Conservation (phyloP, 2,329 filamentous ascomycete species). For the Gyromitra esculenta region DNA sequence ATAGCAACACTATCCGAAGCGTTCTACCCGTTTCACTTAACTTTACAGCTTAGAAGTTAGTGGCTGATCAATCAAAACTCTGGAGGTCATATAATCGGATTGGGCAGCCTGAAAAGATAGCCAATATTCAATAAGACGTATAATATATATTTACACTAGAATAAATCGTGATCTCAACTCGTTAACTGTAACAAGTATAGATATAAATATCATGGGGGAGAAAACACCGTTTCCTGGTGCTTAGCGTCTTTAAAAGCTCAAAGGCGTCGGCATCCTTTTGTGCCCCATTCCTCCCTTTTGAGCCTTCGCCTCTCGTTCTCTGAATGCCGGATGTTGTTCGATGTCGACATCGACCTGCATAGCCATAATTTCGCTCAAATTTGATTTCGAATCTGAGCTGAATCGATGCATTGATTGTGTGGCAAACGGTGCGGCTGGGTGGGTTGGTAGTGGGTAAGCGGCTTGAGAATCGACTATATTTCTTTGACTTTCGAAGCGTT, state of each 20-base stretch:
- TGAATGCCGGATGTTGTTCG: slow-evolving; percentile 38
- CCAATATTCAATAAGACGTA: neutral
- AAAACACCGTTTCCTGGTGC: neutral
- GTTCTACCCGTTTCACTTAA: too few relatives aligned
- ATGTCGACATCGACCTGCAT: slow-evolving; percentile 33
- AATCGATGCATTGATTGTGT: slow-evolving; percentile 15
- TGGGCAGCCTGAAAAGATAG: neutral
- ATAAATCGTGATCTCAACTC: neutral
- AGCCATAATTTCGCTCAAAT: slow-evolving; percentile 22
- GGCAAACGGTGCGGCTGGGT: slow-evolving; percentile 15
- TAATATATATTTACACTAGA: neutral
- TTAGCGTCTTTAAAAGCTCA: slow-evolving; percentile 21
- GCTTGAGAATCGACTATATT: neutral
- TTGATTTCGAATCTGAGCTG: slow-evolving; percentile 40
- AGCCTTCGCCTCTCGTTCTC: neutral
- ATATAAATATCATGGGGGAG: neutral
- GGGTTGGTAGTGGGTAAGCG: neutral
- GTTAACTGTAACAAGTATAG: neutral
- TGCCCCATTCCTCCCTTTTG: neutral
- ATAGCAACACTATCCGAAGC: too few relatives aligned
- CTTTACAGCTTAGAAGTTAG: too few relatives aligned
- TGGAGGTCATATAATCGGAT: too few relatives aligned
- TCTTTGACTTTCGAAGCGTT: slow-evolving; percentile 22
- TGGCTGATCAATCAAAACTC: too few relatives aligned
- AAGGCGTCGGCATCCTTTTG: slow-evolving; percentile 22